phyloP scores from a whole-genome alignment of 2,329 filamentous ascomycete species.

The Colletotrichum navitas region DNA sequence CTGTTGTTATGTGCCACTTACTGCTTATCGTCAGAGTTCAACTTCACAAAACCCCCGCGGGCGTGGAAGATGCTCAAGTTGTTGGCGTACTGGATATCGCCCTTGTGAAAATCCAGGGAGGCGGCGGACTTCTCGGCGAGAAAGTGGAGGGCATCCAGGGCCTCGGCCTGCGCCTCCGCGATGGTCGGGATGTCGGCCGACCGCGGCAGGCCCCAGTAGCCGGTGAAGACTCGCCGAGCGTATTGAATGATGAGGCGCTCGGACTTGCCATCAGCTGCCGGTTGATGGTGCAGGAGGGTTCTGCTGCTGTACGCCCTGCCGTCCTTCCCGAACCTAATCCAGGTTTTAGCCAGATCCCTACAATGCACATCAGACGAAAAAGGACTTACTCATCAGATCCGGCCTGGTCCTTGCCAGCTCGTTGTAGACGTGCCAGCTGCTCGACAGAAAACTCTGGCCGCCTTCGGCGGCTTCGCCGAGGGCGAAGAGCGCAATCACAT shows the following conservation, averaged over 20 bases:
- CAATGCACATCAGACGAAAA: conserved; percentile 16
- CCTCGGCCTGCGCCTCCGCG: conserved; percentile 65
- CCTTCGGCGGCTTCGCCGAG: conserved; percentile 65
- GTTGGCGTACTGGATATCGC: conserved; percentile 68
- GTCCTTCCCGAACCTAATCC: conserved; percentile 63
- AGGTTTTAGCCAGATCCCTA: not conserved
- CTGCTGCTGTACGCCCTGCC: conserved; percentile 60
- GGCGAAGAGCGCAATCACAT: conserved; percentile 70
- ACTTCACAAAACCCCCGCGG: conserved; percentile 62
- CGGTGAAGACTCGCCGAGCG: conserved; percentile 68
- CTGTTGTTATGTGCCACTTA: conserved; percentile 49
- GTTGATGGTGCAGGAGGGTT: conserved; percentile 69
- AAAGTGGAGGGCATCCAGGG: conserved; percentile 64
- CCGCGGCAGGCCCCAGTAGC: conserved; percentile 68
- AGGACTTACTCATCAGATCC: conserved; percentile 61
- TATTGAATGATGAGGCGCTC: conserved; percentile 72
- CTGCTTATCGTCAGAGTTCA: conserved; percentile 58
- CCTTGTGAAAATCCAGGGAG: conserved; percentile 60
- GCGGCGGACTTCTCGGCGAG: conserved; percentile 60
- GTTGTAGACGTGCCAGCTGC: conserved; percentile 72
- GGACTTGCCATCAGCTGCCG: conserved; percentile 57
- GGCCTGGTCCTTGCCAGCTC: conserved; percentile 69
- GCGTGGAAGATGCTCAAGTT: conserved; percentile 68
- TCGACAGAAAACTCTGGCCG: conserved; percentile 69
- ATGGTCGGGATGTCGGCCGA: conserved; percentile 67